A percentile compares a stretch with the other conserved stretches of the same genome.
Conservation (phyloP, 306 rosid genomes). For the Rosa persica region DNA sequence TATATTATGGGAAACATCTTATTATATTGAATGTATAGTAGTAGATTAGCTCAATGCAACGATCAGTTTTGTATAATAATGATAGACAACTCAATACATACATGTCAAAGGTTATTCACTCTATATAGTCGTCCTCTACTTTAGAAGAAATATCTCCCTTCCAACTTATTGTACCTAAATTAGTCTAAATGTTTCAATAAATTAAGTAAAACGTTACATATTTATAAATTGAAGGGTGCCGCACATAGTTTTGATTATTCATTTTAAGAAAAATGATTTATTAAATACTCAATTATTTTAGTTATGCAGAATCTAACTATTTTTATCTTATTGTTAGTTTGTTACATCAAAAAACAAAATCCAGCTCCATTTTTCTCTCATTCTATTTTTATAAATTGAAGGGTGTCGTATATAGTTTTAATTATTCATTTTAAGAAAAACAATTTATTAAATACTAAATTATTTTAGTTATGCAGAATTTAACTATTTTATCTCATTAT, state of each 20-base stretch:
- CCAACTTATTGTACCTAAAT: background rate
- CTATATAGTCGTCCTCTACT: too few species aligned
- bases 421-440: too few species aligned
- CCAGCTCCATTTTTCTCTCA: background rate
- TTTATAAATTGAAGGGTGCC: too few species aligned
- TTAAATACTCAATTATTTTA: background rate
- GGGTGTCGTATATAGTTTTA: too few species aligned
- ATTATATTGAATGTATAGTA: too few species aligned
- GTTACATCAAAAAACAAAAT: too few species aligned
- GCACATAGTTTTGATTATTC: too few species aligned
- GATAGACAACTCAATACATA: background rate
- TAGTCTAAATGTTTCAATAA: too few species aligned
- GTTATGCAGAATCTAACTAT: background rate
- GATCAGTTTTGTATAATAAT: background rate
- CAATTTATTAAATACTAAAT: background rate
- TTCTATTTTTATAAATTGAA: too few species aligned
- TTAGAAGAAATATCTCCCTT: too few species aligned
- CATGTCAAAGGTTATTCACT: background rate
- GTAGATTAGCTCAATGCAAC: background rate
- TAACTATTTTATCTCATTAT: background rate
- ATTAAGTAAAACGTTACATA: too few species aligned
- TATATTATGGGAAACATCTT: too few species aligned
- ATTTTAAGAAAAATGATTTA: background rate
- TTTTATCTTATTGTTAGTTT: background rate
- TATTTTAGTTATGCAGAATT: background rate